Percentiles rank a stretch among this genome's conserved stretches.
Evolutionary conservation across 768 basidiomycete species (phyloP).

Genomic region (Cyclocybe aegerita): DNA sequence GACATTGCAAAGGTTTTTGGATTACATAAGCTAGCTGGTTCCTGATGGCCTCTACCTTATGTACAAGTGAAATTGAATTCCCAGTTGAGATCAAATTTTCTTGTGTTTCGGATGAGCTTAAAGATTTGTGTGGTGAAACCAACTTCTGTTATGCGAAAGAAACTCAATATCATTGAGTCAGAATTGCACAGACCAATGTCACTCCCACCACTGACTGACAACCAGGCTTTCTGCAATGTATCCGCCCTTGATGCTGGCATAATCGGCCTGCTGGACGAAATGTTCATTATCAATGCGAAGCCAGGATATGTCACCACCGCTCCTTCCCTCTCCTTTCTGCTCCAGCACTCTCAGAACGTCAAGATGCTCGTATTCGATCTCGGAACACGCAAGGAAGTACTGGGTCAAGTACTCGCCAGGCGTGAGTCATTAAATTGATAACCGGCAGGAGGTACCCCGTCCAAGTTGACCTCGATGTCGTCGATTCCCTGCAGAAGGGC

Average conservation of each 20-base stretch:
- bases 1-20: no score
- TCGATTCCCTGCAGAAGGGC: conserved; percentile 50
- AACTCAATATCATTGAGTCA: no score
- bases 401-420: conserved; percentile 39
- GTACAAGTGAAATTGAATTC: no score
- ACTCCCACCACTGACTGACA: conserved; percentile 35
- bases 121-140: no score
- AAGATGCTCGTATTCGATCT: conserved; percentile 53
- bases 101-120: no score
- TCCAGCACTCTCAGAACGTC: conserved; percentile 43
- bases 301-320: conserved; percentile 23
- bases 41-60: no score
- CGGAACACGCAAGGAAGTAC: conserved; percentile 51
- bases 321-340: conserved; percentile 53
- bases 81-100: no score
- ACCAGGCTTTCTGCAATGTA: conserved; percentile 52
- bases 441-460: conserved; percentile 17
- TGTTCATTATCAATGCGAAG: conserved; percentile 30
- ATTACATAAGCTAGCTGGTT: no score
- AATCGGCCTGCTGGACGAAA: conserved; percentile 35
- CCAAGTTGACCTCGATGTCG: conserved; percentile 37
- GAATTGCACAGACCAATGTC: no score
- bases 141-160: no score
- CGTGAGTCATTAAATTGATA: conserved; percentile 26
- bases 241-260: conserved; percentile 57